Evolutionary conservation across 2,329 filamentous ascomycete genomes (phyloP), one percentile per base, ranked within the genome.

Genomic region (Beauveria scarabaeidicola): DNA sequence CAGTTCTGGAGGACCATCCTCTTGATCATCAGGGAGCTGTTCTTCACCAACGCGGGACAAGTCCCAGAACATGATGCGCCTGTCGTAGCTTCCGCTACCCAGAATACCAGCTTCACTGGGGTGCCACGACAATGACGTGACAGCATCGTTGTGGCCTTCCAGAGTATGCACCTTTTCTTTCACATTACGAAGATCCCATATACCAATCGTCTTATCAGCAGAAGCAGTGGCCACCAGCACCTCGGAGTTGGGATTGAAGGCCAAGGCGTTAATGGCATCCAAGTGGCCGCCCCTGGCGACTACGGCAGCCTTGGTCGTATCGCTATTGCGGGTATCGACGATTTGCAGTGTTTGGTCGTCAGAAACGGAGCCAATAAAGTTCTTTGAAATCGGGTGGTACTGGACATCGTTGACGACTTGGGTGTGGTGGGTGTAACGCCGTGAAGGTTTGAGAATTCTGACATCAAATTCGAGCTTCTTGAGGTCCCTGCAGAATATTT

Each of bases 371-470:
- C 93, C 95, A 63, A 99, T 89, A 64, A 95, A 86, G 66, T 87
- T 86, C 67, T 85, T 87, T 64, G 93, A 90, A 47, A 91, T 83
- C 9, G 93, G 92, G 67, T 97, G 93, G 70, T 96, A 91, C 74
- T 97, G 91, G 36, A 99, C 92, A 69, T 99, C 94, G 72, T 99
- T 99, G 70, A 99, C 94, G 58, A 94, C 89, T 27, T 93, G 87
- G 21, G 82, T 86, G 73, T 99, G 95, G 65, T 97, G 90, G 1
- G 86, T 93, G 74, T 94, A 97, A 43, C 84, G 88, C 52, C 87
- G 83, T 5, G 81, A 78, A 13, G 91, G 87, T 67, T 84, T 84
- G 55, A 97, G 78, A 32, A 81, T 82, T 69, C 84, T 89, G 72
- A 86, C 87, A 61, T 82, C 82, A 65, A 84, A 84, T 59, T 85